Evolutionary conservation across 306 rosid species (phyloP).

Genomic region (Rosa rugosa): DNA sequence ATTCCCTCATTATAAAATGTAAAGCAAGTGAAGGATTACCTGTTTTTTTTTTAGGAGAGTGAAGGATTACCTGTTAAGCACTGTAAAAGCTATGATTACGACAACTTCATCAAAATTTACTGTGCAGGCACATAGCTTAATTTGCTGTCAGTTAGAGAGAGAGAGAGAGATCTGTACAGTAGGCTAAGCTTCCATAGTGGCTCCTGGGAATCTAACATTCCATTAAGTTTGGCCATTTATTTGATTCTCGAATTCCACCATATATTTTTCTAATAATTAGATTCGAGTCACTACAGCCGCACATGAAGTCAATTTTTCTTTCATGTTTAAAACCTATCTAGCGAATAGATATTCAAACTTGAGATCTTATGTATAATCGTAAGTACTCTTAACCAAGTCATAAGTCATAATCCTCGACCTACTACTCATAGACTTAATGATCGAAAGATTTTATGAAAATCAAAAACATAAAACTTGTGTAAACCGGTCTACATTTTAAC

Average conservation of each 20-base stretch:
- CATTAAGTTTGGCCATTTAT: conserved; percentile 30
- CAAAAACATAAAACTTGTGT: not conserved
- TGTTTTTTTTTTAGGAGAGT: too few relatives aligned
- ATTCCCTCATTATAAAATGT: conserved; percentile 26
- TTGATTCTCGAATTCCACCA: conserved; percentile 40
- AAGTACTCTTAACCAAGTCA: not conserved
- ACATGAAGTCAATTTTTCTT: not conserved
- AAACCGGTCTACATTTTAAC: not conserved
- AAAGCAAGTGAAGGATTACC: conserved; percentile 46
- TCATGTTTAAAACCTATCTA: not conserved
- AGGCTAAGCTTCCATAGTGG: conserved; percentile 28
- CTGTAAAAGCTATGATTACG: conserved; percentile 30
- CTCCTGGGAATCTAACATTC: conserved; percentile 58
- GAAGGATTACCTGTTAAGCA: conserved; percentile 59
- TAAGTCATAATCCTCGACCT: not conserved
- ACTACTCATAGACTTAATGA: not conserved
- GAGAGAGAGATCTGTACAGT: conserved; percentile 4
- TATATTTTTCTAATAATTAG: conserved; percentile 14
- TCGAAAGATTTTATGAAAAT: not conserved
- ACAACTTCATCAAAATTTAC: conserved; percentile 31
- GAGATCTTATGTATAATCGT: not conserved
- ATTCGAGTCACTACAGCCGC: not conserved
- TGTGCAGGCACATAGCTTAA: conserved; percentile 24
- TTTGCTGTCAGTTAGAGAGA: conserved; percentile 23
- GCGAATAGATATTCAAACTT: conserved; percentile 15